Evolutionary conservation across 441 rosid genomes (phyloP).

Genomic region (Capsella rubella): DNA sequence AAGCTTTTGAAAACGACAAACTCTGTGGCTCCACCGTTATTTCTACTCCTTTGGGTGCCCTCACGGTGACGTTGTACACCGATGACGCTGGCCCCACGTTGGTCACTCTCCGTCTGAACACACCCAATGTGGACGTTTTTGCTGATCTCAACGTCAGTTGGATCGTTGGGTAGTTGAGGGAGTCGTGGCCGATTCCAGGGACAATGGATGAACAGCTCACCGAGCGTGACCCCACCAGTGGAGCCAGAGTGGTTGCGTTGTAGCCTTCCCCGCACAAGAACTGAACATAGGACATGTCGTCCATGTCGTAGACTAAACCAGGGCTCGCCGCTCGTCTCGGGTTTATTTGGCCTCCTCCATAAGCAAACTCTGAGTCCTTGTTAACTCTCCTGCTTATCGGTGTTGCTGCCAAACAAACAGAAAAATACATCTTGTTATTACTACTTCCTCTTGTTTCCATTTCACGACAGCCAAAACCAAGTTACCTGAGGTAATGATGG

Average conservation of each 20-base stretch:
- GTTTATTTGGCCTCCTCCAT: conserved; percentile 68
- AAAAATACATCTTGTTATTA: not conserved
- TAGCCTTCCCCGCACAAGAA: conserved; percentile 74
- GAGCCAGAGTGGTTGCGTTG: conserved; percentile 52
- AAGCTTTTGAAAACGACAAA: conserved; percentile 51
- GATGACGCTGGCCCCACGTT: conserved; percentile 60
- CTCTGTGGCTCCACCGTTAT: conserved; percentile 57
- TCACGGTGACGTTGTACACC: conserved; percentile 54
- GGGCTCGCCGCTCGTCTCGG: conserved; percentile 59
- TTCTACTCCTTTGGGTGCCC: conserved; percentile 59
- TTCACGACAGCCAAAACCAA: not conserved
- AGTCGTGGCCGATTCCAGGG: conserved; percentile 67
- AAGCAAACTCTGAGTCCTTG: conserved; percentile 60
- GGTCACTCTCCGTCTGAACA: conserved; percentile 64
- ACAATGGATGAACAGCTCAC: conserved; percentile 63
- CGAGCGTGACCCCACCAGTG: conserved; percentile 52
- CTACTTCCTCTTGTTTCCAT: not conserved
- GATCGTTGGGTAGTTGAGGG: conserved; percentile 71
- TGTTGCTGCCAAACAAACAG: conserved; percentile 55
- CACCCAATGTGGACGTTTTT: conserved; percentile 43
- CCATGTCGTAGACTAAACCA: conserved; percentile 64
- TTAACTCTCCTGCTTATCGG: conserved; percentile 63
- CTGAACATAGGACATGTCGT: conserved; percentile 63
- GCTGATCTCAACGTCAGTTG: conserved; percentile 51
- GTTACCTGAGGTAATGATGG: conserved; percentile 70